phyloP scores from a whole-genome alignment of 768 basidiomycete genomes.

The Kwoniella dejecticola region DNA sequence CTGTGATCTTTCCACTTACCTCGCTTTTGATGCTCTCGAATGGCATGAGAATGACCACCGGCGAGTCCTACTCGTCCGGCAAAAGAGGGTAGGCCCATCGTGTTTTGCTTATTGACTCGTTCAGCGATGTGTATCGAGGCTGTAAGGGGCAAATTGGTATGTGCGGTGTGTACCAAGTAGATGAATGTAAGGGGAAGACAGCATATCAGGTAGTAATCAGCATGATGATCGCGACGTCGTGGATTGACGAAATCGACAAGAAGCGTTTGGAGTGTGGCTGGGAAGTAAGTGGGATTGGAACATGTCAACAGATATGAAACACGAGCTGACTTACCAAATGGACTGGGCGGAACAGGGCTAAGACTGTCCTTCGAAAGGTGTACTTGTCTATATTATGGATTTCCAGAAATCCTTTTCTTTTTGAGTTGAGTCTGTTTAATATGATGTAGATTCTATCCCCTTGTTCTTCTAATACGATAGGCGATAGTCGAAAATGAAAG shows the following conservation, averaged over 20 bases:
- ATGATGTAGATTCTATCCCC: neutral
- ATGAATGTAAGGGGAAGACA: neutral
- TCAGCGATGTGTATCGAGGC: neutral
- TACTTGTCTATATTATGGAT: neutral
- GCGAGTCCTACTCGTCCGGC: constrained; percentile 41
- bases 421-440: neutral
- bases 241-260: constrained; percentile 2
- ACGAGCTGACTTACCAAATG: constrained; percentile 18
- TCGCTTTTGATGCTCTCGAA: constrained; percentile 19
- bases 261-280: neutral
- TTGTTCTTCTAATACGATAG: neutral
- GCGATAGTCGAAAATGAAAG: neutral
- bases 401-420: constrained; percentile 15
- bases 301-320: constrained; percentile 8
- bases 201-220: neutral
- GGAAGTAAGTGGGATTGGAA: neutral
- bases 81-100: constrained; percentile 24
- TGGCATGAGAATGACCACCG: constrained; percentile 19
- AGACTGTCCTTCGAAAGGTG: neutral
- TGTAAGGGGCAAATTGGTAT: constrained; percentile 1
- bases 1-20: constrained; percentile 5
- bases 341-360: constrained; percentile 14
- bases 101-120: neutral
- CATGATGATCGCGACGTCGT: neutral
- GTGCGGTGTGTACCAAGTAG: neutral